Conservation (phyloP, 1,284 basidiomycete species). For the Sphagnurus paluster region DNA sequence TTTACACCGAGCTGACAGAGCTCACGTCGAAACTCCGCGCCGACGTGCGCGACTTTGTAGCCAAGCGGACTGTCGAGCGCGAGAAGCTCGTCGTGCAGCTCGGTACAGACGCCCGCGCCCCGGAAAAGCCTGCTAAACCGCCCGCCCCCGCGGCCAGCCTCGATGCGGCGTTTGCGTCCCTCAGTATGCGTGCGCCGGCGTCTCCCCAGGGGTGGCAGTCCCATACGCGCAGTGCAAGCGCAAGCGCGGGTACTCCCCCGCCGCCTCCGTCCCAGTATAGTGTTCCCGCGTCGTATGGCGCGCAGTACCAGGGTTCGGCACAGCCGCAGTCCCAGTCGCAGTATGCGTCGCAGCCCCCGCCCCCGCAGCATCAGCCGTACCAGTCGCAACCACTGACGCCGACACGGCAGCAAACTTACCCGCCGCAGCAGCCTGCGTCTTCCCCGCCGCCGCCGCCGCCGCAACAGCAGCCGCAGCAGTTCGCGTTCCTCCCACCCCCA, state of each 20-base stretch:
- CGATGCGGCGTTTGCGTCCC: slow-evolving; percentile 52
- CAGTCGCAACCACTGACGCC: too few species aligned
- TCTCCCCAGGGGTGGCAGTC: background rate
- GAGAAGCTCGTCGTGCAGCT: slow-evolving; percentile 67
- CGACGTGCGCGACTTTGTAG: slow-evolving; percentile 65
- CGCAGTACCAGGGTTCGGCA: slow-evolving; percentile 22
- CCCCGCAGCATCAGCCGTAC: slow-evolving; percentile 12
- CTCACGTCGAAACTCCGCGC: slow-evolving; percentile 61
- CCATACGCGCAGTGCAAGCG: slow-evolving; percentile 18
- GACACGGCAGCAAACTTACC: slow-evolving; percentile 12
- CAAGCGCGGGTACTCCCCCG: slow-evolving; percentile 8
- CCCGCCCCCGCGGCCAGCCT: slow-evolving; percentile 47
- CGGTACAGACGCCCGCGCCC: slow-evolving; percentile 37
- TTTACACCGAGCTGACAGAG: slow-evolving; percentile 83
- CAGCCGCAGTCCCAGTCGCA: slow-evolving; percentile 16
- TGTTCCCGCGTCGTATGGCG: background rate
- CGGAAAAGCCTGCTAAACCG: slow-evolving; percentile 54
- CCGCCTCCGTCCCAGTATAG: slow-evolving; percentile 17
- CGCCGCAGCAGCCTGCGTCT: slow-evolving; percentile 23
- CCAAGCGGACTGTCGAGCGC: slow-evolving; percentile 69
- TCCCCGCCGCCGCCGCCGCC: slow-evolving; percentile 10
- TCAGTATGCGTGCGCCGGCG: slow-evolving; percentile 39
- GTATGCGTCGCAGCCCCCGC: slow-evolving; percentile 19
- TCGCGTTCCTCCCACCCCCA: slow-evolving; percentile 33
- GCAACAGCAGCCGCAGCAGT: slow-evolving; percentile 25